Conservation (phyloP, 306 rosid genomes). For the Canavalia ensiformis region DNA sequence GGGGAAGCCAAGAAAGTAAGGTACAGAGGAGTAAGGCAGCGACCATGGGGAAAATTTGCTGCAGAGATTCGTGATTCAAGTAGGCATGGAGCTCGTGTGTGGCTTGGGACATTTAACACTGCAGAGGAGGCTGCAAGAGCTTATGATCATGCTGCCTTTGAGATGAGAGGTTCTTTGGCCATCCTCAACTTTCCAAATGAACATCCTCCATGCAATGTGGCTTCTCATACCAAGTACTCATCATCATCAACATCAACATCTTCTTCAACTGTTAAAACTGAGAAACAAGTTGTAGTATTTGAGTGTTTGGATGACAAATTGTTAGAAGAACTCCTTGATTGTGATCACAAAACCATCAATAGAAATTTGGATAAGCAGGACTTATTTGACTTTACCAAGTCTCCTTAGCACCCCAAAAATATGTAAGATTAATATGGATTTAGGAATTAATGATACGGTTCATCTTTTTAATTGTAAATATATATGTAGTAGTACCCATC, state of each 20-base stretch:
- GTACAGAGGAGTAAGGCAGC: constrained; percentile 53
- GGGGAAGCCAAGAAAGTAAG: not conserved
- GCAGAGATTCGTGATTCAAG: constrained; percentile 55
- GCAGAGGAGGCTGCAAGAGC: constrained; percentile 80
- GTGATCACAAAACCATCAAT: constrained; percentile 32
- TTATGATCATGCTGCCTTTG: constrained; percentile 72
- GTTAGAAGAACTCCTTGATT: constrained; percentile 77
- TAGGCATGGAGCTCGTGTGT: constrained; percentile 62
- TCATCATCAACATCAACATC: constrained; percentile 4
- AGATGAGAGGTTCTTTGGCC: constrained; percentile 73
- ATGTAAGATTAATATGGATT: too few relatives aligned
- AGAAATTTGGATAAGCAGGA: not conserved
- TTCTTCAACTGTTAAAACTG: constrained; percentile 24
- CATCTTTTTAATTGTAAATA: not conserved
- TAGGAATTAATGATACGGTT: constrained; percentile 11
- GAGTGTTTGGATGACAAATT: constrained; percentile 73
- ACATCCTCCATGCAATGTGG: constrained; percentile 38
- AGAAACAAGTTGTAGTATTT: constrained; percentile 62
- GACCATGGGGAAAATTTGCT: constrained; percentile 63
- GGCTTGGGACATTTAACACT: constrained; percentile 78
- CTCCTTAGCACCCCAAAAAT: too few relatives aligned
- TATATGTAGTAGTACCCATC: not conserved
- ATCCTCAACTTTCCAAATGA: constrained; percentile 79
- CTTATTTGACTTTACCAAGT: too few relatives aligned
- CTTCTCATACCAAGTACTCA: constrained; percentile 17